Conservation (phyloP, 2,329 filamentous ascomycete species). For the Hypoxylon sp. region DNA sequence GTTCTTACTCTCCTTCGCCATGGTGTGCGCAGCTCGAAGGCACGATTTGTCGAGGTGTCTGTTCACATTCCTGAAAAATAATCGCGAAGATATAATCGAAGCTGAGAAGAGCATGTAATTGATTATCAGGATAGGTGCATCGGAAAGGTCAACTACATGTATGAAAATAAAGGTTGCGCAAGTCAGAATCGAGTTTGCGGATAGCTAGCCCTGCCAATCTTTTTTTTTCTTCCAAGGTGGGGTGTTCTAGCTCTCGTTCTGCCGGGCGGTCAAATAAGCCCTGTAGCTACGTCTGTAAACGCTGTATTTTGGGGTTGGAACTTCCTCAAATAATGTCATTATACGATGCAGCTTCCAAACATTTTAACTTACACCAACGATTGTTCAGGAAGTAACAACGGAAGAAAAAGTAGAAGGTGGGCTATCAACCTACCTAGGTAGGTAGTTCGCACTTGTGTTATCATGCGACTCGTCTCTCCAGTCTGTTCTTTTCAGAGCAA, state of each 20-base stretch:
- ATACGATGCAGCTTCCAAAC: no score
- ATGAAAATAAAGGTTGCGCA: slow-evolving; percentile 1
- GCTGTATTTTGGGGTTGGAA: background rate
- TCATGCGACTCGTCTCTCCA: no score
- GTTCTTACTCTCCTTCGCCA: slow-evolving; percentile 45
- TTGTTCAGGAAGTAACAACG: no score
- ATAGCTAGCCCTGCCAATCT: no score
- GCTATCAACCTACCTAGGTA: no score
- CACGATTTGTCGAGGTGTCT: slow-evolving; percentile 20
- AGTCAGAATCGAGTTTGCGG: slow-evolving; percentile 1
- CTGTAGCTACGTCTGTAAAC: background rate
- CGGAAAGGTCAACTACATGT: background rate
- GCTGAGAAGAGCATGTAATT: slow-evolving; percentile 33
- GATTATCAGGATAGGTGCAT: background rate
- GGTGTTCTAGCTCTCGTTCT: slow-evolving; percentile 25
- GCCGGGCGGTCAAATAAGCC: slow-evolving; percentile 32
- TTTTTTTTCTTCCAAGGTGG: slow-evolving; percentile 12
- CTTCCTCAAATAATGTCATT: background rate
- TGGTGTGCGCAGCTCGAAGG: slow-evolving; percentile 45
- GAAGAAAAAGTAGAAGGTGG: no score
- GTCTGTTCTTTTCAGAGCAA: no score
- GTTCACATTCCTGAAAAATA: slow-evolving; percentile 43
- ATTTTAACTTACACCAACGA: no score
- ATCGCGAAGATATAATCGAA: slow-evolving; percentile 8
- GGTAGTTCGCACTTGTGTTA: no score